phyloP scores from a whole-genome alignment of 75 land plant species.

The Azolla pinnata region DNA sequence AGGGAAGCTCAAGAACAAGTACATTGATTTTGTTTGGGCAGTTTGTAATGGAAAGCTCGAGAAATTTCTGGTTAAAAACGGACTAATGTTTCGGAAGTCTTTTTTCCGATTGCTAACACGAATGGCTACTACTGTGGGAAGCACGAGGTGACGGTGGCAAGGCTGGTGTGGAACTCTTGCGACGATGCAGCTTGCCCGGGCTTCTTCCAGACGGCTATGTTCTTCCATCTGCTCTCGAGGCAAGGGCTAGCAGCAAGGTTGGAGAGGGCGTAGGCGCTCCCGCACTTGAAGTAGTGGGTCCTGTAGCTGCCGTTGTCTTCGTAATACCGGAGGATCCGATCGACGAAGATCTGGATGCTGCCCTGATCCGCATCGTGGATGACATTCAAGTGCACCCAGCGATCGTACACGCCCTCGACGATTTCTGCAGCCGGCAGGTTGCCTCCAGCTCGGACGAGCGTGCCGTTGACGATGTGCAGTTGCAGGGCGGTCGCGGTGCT shows the following conservation, averaged over 20 bases:
- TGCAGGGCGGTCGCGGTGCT: slow-evolving; percentile 18
- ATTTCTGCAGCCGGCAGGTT: neutral
- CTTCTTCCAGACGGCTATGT: slow-evolving; percentile 4
- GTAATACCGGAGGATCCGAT: slow-evolving; percentile 8
- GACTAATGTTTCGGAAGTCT: too few relatives aligned
- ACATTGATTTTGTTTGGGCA: too few relatives aligned
- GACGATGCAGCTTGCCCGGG: neutral
- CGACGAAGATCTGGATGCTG: slow-evolving; percentile 15
- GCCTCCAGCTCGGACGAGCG: slow-evolving; percentile 10
- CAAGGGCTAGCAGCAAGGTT: neutral
- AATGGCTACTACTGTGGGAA: slow-evolving; percentile 2
- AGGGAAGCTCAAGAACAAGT: too few relatives aligned
- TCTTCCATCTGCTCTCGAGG: slow-evolving; percentile 8
- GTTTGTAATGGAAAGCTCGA: too few relatives aligned
- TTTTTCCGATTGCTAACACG: too few relatives aligned
- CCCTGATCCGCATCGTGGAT: slow-evolving; percentile 24
- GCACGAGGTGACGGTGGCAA: neutral
- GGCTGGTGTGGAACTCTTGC: neutral
- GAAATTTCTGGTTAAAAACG: too few relatives aligned
- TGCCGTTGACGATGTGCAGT: slow-evolving; percentile 19
- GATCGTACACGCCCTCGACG: slow-evolving; percentile 10
- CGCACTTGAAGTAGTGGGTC: slow-evolving; percentile 29
- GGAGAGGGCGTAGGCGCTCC: slow-evolving; percentile 1
- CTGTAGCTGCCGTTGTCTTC: neutral
- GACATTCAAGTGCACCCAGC: slow-evolving; percentile 28